Evolutionary conservation across 768 basidiomycete species (phyloP), one percentile per base, ranked within the genome.

Genomic region (Paxillus ammoniavirescens): DNA sequence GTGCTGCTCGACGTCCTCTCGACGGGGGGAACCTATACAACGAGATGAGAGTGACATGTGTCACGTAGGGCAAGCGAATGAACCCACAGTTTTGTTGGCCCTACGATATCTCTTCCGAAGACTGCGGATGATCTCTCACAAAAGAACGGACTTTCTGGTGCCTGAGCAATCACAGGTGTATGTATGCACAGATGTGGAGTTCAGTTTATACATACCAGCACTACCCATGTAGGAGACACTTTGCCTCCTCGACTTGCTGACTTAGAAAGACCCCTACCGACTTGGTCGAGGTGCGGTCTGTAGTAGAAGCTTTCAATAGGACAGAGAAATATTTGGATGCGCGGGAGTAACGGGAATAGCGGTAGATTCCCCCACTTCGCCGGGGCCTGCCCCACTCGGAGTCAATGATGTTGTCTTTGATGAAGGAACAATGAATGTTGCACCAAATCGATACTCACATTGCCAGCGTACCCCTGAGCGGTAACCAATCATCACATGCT

Each of bases 1-100:
- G n/a, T n/a, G n/a, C n/a, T n/a, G n/a, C 38, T 98, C 93, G n/a
- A 99, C 97, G 55, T 98, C 93, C 55, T 94, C 87, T 50, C 97
- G 82, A 5, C 87, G 82, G 12, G 97, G 94, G 71, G n/a, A 96
- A 98, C 45, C 93, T 96, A 65, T n/a, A 36, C 17, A n/a, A 7
- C 18, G 37, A 47, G 26, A 47, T 55, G 45, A 47, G 47, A 17
- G n/a, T n/a, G n/a, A n/a, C n/a, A n/a, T n/a, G 33, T 5, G 10
- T 23, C 7, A 10, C 17, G 33, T 9, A 23, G 31, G 21, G 44
- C 15, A 41, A 47, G 17, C 10, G 38, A 47, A 59, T 12, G 28
- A 10, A 65, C 84, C 52, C 61, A 96, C 90, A n/a, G 73, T 71
- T 98, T 96, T 2, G 97, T 98, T 2, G 96, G 84, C 33, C 81